Percentiles rank a stretch among this genome's conserved stretches.
Evolutionary conservation across 2,329 filamentous ascomycete genomes (phyloP).

Genomic region (Blastomyces parvus): DNA sequence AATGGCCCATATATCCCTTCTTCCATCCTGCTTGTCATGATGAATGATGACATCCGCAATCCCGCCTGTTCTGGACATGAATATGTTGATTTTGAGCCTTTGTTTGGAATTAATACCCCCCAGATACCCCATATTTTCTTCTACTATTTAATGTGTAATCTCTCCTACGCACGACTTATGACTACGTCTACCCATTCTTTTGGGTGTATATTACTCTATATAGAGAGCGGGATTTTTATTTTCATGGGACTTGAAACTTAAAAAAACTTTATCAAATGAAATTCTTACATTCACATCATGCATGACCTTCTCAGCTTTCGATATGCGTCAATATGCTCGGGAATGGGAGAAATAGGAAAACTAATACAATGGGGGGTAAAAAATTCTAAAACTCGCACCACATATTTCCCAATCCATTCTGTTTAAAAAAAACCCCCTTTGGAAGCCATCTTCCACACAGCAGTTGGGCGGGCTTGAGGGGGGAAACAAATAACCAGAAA

Average conservation of each 20-base stretch:
- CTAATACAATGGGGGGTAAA: neutral
- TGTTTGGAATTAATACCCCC: neutral
- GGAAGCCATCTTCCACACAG: neutral
- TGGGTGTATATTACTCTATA: neutral
- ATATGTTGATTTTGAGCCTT: neutral
- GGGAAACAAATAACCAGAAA: neutral
- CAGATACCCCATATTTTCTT: neutral
- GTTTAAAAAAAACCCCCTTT: neutral
- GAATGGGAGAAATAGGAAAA: neutral
- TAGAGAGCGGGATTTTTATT: neutral
- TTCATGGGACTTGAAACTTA: neutral
- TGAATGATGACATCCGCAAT: neutral
- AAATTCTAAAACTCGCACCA: neutral
- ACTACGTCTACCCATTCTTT: neutral
- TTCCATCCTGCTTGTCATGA: neutral
- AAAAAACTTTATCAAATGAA: neutral
- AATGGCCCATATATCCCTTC: neutral
- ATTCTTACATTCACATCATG: neutral
- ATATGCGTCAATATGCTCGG: neutral
- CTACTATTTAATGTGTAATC: constrained; percentile 1
- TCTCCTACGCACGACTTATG: neutral
- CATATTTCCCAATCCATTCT: neutral
- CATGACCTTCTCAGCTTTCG: neutral
- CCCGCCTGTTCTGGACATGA: neutral
- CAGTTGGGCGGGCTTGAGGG: too few species aligned